These are phyloP conservation scores for Scedosporium minutisporum DNA, from an alignment of 2,329 filamentous ascomycete species.

Conservation along the genomic window DNA sequence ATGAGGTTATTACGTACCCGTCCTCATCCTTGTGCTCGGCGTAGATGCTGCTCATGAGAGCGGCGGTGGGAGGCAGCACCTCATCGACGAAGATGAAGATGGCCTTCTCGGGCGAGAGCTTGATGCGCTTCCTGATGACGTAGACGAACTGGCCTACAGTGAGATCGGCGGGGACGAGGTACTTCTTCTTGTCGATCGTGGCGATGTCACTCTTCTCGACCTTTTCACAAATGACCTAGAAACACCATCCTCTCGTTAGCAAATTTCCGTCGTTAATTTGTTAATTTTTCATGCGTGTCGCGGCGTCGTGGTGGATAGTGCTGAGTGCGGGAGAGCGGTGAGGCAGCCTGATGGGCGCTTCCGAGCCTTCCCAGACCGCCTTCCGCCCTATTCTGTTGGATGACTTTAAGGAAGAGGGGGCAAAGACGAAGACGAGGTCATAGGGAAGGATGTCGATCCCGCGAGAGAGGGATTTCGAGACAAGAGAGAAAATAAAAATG, in stretches of 20 bases:
- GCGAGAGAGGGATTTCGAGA: neutral
- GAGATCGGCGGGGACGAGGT: constrained; percentile 91
- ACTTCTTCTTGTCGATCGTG: constrained; percentile 99
- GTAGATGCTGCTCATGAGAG: constrained; percentile 98
- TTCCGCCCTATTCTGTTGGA: neutral
- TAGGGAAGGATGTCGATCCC: neutral
- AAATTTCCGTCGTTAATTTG: neutral
- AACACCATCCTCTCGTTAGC: neutral
- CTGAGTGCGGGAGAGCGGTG: neutral
- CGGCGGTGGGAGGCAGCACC: constrained; percentile 89
- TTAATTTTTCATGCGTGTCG: neutral
- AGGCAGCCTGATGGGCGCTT: neutral
- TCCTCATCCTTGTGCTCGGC: constrained; percentile 93
- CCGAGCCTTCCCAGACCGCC: neutral
- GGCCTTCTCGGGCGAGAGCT: constrained; percentile 98
- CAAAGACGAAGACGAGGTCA: neutral
- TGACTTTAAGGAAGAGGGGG: neutral
- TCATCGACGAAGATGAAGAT: constrained; percentile 99
- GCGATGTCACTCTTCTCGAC: constrained; percentile 99
- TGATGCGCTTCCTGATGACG: constrained; percentile 99
- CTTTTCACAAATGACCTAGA: constrained; percentile 97
- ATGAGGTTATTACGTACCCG: constrained; percentile 35
- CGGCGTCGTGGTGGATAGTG: neutral
- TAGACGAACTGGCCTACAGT: constrained; percentile 99
- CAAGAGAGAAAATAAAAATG: constrained; percentile 1